A percentile compares a stretch with the other conserved stretches of the same genome.
phyloP scores from a whole-genome alignment of 2,329 filamentous ascomycete species.

The Apiospora koreana region DNA sequence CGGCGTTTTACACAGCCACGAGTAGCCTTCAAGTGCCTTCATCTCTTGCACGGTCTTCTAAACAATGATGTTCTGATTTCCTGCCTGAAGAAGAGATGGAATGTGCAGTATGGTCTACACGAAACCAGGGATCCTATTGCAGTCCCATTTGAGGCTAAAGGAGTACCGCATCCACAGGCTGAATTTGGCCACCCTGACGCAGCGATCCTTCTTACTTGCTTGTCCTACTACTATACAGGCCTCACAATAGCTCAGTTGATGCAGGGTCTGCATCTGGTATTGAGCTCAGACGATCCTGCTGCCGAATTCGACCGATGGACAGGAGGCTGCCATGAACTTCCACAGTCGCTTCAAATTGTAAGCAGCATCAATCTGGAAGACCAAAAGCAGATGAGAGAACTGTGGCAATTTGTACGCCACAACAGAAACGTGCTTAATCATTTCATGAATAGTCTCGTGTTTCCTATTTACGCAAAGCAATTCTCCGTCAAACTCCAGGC shows the following conservation, averaged over 20 bases:
- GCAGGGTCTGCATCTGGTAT: constrained; percentile 48
- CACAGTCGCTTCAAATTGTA: constrained; percentile 48
- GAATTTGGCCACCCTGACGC: constrained; percentile 72
- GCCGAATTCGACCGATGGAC: constrained; percentile 53
- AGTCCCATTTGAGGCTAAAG: constrained; percentile 68
- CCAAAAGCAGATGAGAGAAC: constrained; percentile 43
- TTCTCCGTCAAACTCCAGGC: constrained; percentile 55
- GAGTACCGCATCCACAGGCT: constrained; percentile 58
- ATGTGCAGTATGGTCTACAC: constrained; percentile 62
- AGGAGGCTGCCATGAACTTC: constrained; percentile 38
- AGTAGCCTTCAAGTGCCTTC: constrained; percentile 37
- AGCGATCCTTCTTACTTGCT: constrained; percentile 62
- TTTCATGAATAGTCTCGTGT: constrained; percentile 64
- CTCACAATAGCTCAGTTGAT: constrained; percentile 49
- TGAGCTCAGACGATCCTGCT: constrained; percentile 29
- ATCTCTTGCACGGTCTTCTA: constrained; percentile 65
- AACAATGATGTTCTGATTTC: constrained; percentile 59
- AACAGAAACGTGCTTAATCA: constrained; percentile 56
- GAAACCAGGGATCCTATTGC: constrained; percentile 50
- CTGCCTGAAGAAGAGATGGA: constrained; percentile 64
- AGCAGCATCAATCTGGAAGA: constrained; percentile 62
- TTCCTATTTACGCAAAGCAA: constrained; percentile 55
- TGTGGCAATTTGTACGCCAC: constrained; percentile 51
- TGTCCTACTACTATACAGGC: constrained; percentile 68
- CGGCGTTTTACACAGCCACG: constrained; percentile 34